Evolutionary conservation across 2,329 filamentous ascomycete genomes (phyloP).

Genomic region (Tolypocladium ovalisporum): DNA sequence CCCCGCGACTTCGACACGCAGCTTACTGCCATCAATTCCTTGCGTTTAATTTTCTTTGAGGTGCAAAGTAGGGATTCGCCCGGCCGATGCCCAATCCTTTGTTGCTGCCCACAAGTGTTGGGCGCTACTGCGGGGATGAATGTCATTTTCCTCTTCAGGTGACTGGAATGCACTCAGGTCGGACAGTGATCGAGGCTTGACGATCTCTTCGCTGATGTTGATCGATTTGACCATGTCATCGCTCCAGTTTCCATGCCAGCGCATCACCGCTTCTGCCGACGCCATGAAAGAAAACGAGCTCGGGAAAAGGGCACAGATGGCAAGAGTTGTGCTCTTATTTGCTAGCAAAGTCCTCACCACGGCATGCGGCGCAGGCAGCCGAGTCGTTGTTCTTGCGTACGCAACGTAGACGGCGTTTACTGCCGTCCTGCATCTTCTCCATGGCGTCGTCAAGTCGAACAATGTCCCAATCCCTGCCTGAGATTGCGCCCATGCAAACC

Average conservation of each 20-base stretch:
- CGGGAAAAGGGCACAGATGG: no score
- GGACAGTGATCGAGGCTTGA: not conserved
- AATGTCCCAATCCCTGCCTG: not conserved
- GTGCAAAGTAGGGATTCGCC: not conserved
- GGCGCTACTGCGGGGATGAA: not conserved
- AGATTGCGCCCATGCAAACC: conserved; percentile 6
- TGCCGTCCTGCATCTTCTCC: not conserved
- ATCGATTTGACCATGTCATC: not conserved
- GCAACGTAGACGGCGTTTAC: not conserved
- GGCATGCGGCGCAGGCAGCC: not conserved
- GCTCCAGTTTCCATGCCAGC: not conserved
- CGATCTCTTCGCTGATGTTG: not conserved
- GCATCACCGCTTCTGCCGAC: not conserved
- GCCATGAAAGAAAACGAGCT: not conserved
- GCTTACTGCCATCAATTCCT: not conserved
- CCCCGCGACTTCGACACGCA: no score
- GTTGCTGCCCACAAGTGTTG: not conserved
- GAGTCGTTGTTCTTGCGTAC: not conserved
- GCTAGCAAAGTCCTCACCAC: not conserved
- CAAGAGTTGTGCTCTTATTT: not conserved
- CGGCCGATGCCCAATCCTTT: not conserved
- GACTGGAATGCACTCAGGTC: not conserved
- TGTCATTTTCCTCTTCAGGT: not conserved
- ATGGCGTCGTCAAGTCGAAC: not conserved
- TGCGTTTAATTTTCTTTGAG: not conserved